phyloP scores from a whole-genome alignment of 2,329 filamentous ascomycete species.

The Stachybotrys chlorohalonatus region DNA sequence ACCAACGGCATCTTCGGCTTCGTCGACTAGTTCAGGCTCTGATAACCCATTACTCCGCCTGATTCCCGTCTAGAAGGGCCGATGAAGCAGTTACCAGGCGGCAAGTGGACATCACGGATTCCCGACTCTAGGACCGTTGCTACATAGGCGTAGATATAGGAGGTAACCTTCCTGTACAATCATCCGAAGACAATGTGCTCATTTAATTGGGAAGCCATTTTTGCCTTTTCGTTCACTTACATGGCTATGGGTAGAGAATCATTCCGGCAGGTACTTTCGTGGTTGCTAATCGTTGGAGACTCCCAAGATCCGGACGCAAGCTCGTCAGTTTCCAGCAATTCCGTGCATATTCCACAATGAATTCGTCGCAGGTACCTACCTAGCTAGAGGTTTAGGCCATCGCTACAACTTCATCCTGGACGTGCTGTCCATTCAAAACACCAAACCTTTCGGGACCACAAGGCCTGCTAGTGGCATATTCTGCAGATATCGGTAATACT shows the following conservation, averaged over 20 bases:
- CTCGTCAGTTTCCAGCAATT: conserved; percentile 2
- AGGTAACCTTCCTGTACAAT: conserved; percentile 50
- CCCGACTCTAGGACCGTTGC: conserved; percentile 58
- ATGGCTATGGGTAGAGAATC: conserved; percentile 57
- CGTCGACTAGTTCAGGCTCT: conserved; percentile 57
- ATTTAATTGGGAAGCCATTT: background rate
- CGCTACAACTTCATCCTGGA: conserved; percentile 2
- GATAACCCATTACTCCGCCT: background rate
- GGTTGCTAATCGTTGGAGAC: conserved; percentile 50
- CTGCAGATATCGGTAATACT: conserved; percentile 53
- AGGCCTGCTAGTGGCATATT: conserved; percentile 42
- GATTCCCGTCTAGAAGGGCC: background rate
- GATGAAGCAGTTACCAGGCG: conserved; percentile 31
- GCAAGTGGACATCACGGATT: conserved; percentile 54
- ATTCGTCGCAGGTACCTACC: conserved; percentile 1
- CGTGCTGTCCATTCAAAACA: conserved; percentile 46
- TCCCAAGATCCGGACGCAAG: conserved; percentile 41
- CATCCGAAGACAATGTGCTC: conserved; percentile 48
- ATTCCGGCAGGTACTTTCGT: conserved; percentile 61
- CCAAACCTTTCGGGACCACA: background rate
- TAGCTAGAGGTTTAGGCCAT: conserved; percentile 3
- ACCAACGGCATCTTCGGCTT: conserved; percentile 54
- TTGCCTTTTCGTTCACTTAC: conserved; percentile 15
- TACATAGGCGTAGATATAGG: conserved; percentile 66
- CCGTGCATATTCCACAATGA: conserved; percentile 1